phyloP scores from a whole-genome alignment of 805 yeast genomes.

The Barnettozyma sp. region DNA sequence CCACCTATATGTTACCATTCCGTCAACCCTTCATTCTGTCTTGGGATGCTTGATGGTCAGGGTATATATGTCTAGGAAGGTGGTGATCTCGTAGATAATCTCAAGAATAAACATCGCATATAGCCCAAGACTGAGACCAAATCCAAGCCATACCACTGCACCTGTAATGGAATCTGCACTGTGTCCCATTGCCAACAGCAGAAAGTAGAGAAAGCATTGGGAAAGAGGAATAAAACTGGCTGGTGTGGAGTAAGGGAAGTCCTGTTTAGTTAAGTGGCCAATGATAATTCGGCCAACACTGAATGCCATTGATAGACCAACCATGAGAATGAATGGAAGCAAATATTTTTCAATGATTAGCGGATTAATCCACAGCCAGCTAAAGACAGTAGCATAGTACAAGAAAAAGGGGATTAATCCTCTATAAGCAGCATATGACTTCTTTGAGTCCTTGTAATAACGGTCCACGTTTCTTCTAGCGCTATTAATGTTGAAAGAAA shows the following conservation, averaged over 20 bases:
- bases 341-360: slow-evolving; percentile 29
- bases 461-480: slow-evolving; percentile 57
- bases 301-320: slow-evolving; percentile 74
- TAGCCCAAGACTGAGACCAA: slow-evolving; percentile 59
- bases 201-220: slow-evolving; percentile 33
- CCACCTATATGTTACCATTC: too few species aligned
- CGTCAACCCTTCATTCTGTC: slow-evolving; percentile 26
- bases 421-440: slow-evolving; percentile 33
- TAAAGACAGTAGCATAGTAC: slow-evolving; percentile 27
- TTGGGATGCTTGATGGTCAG: slow-evolving; percentile 76
- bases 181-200: slow-evolving; percentile 24
- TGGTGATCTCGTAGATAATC: slow-evolving; percentile 72
- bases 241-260: slow-evolving; percentile 65
- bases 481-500: slow-evolving; percentile 57
- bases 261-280: slow-evolving; percentile 76
- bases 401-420: slow-evolving; percentile 62
- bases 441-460: slow-evolving; percentile 31
- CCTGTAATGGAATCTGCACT: slow-evolving; percentile 38
- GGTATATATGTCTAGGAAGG: slow-evolving; percentile 78
- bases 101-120: slow-evolving; percentile 70
- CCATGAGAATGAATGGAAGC: slow-evolving; percentile 58
- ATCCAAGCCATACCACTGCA: slow-evolving; percentile 56
- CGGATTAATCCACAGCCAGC: slow-evolving; percentile 46
- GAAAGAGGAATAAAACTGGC: slow-evolving; percentile 60
- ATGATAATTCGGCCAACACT: slow-evolving; percentile 86